Evolutionary conservation across 2,329 filamentous ascomycete genomes (phyloP), one percentile per base, ranked within the genome.

Genomic region (Trichoderma endophyticum): DNA sequence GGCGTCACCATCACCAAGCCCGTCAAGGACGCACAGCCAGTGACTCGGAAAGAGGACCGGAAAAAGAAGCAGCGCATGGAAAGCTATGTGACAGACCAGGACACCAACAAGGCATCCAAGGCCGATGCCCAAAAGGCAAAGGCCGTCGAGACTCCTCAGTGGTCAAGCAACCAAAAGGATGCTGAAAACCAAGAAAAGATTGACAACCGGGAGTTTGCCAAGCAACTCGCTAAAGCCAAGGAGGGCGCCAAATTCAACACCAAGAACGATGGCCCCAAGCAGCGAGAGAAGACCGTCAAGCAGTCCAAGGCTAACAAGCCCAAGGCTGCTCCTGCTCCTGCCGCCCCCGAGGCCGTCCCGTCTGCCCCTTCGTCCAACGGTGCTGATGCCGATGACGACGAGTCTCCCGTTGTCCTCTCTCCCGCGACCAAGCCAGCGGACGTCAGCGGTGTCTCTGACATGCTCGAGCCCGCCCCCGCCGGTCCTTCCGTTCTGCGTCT

Each of bases 351-450:
- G 43, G 48, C 28, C 8, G 70, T 61, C 30, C 39, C 7, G 8
- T 69, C 72, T 60, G 70, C 88, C 7, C 92, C 92, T 0, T 95
- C 93, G 4, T 91, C 90, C 68, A 89, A 89, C 59, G 92, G 89
- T 67, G 91, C 86, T 34, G 93, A 95, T 79, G 93, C 91, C 15
- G 93, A 96, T 77, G 93, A 97, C 77, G 93, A 97, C 77, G 85
- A 86, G 59, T 95, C 93, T 21, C 64, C 72, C 24, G 70, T 54
- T 62, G 39, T 54, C 32, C 34, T 54, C 36, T 73, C 72, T 14
- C 92, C 93, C 36, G 84, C 88, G 65, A 83, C 87, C 26, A 80
- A 77, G 43, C 84, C 88, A n/a, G 85, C 84, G 15, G 86, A 88
- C 72, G 86, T 88, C 73, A 89, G 88, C 70, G 93, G 93, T 79